Base-by-base conservation (phyloP, 192 early-diverging fungal species). In the Coemansia sp. region DNA sequence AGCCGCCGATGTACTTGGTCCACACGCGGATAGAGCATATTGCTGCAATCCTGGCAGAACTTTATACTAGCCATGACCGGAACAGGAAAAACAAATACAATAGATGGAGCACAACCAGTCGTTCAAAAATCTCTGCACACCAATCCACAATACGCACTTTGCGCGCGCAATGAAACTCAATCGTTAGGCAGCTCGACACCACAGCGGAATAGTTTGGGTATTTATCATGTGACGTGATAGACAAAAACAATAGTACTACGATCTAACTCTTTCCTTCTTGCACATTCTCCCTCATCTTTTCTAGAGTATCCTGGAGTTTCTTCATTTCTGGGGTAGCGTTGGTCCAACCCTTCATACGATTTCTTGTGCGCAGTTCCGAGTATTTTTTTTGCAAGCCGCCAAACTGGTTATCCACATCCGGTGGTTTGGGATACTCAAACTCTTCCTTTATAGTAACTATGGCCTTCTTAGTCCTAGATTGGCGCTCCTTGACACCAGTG, bases 21-120 rank as follows among this genome's bases (percentile, higher is more conserved):
- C 69, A 92, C 90, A 69, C 85, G 81, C 54, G 91, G 91, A 67
- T 93, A 92, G 62, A 93, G 81, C 73, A 93, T 76, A 60, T 93
- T 93, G 81, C 87, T 88, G 84, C 91, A 83, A 61, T 76, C 64
- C 9, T 52, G 51, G 63, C 82, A 83, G 38, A 76, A 83, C 28
- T 63, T 71, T n/a, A 76, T 62, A 28, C 63, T 72, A 2, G 81
- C 64, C 80, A 82, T 82, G 38, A 26, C 28, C 38, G 38, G 38
- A 16, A 44, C 38, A 44, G 38, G 16, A 44, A 44, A 44, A 14
- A 16, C 38, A 44, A 44, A 44, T 9, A 14, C 38, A 14, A 44
- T 44, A 44, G 16, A 44, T 44, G 14, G 14, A 44, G 38, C 38
- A 44, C 8, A 44, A 44, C 38, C 16, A 44, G 38, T 44, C 32